These are phyloP conservation scores for Boletus edulis DNA, from an alignment of 768 basidiomycete genomes.

Conservation along the genomic window DNA sequence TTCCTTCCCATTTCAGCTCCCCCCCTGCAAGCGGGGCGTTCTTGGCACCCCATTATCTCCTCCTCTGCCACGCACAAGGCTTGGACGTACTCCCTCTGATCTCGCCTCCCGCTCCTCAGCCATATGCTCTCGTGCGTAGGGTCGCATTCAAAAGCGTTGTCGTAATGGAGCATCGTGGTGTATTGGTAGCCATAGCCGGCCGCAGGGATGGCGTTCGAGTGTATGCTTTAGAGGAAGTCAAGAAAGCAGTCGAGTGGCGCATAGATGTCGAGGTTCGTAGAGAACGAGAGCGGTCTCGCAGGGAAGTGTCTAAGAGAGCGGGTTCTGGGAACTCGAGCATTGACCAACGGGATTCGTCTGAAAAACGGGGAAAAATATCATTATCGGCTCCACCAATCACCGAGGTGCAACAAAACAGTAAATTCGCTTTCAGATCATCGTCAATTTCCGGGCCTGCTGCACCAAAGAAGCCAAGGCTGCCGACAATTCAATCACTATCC, in stretches of 20 bases:
- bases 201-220: constrained; percentile 84
- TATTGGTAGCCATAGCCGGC: constrained; percentile 87
- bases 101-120: constrained; percentile 70
- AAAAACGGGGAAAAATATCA: constrained; percentile 48
- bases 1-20: constrained; percentile 74
- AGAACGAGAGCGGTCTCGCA: constrained; percentile 68
- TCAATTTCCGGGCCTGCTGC: constrained; percentile 11
- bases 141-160: constrained; percentile 86
- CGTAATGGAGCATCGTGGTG: constrained; percentile 89
- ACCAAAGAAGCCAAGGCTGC: constrained; percentile 27
- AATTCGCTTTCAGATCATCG: constrained; percentile 19
- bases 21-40: constrained; percentile 80
- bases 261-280: constrained; percentile 76
- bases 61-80: constrained; percentile 84
- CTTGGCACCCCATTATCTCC: constrained; percentile 74
- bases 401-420: constrained; percentile 21
- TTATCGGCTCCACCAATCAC: constrained; percentile 48
- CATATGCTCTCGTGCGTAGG: constrained; percentile 79
- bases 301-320: constrained; percentile 62
- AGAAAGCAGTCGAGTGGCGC: constrained; percentile 84
- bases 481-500: constrained; percentile 23
- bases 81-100: constrained; percentile 80
- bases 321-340: constrained; percentile 36
- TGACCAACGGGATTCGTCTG: constrained; percentile 40
- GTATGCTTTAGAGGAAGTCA: constrained; percentile 84